Conservation (phyloP, 352 stramenopile genomes). For the Phytophthora pseudosyringae region DNA sequence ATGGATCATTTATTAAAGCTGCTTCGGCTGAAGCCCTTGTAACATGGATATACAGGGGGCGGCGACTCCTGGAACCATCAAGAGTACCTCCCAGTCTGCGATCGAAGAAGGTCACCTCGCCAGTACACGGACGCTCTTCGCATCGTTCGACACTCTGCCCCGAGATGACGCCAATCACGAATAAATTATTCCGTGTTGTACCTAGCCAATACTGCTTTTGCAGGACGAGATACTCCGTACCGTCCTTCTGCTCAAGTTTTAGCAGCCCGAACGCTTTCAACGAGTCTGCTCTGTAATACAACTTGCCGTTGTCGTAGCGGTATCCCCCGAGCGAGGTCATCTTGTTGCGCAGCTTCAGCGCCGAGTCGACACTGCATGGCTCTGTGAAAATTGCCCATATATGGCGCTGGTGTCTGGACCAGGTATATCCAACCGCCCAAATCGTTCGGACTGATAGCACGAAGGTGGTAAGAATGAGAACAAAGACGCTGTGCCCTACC, state of each 20-base stretch:
- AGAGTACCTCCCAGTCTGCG: slow-evolving; percentile 10
- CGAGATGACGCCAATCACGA: slow-evolving; percentile 28
- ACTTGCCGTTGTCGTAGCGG: slow-evolving; percentile 13
- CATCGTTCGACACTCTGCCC: slow-evolving; percentile 23
- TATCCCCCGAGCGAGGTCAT: slow-evolving; percentile 29
- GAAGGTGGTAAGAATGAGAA: slow-evolving; percentile 19
- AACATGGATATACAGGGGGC: slow-evolving; percentile 21
- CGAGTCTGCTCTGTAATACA: slow-evolving; percentile 23
- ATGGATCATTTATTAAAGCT: background rate
- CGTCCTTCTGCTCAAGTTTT: slow-evolving; percentile 18
- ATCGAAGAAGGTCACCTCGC: slow-evolving; percentile 24
- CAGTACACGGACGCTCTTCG: slow-evolving; percentile 15
- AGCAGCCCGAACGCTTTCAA: slow-evolving; percentile 35
- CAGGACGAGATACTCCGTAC: slow-evolving; percentile 25
- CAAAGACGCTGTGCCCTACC: slow-evolving; percentile 20
- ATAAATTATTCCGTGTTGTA: slow-evolving; percentile 18
- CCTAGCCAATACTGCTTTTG: slow-evolving; percentile 31
- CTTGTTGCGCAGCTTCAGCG: slow-evolving; percentile 23
- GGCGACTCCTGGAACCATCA: slow-evolving; percentile 8
- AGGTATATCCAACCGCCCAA: slow-evolving; percentile 25
- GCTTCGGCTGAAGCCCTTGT: background rate
- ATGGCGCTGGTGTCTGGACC: slow-evolving; percentile 9
- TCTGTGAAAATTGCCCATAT: slow-evolving; percentile 19
- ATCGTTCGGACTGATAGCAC: slow-evolving; percentile 21
- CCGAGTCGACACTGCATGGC: slow-evolving; percentile 30